Evolutionary conservation across 768 basidiomycete species (phyloP).

Genomic region (Suillus spraguei): DNA sequence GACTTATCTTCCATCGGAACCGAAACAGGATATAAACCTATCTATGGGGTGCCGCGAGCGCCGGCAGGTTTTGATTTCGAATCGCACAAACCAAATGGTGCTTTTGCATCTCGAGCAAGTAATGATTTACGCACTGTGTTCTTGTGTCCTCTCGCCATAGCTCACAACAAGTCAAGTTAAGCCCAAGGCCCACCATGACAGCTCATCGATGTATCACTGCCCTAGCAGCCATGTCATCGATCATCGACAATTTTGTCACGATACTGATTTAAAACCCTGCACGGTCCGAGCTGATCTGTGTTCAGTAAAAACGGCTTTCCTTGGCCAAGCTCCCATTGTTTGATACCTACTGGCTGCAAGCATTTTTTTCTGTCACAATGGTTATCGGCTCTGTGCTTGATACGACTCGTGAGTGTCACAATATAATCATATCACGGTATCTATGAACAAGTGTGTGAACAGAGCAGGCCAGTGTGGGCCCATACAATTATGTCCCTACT

Average conservation of each 20-base stretch:
- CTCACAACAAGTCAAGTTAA: not conserved
- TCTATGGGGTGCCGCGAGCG: not conserved
- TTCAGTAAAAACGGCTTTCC: not conserved
- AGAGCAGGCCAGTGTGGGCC: constrained; percentile 1
- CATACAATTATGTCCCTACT: constrained; percentile 45
- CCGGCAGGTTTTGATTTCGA: not conserved
- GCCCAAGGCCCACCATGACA: not conserved
- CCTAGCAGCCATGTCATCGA: not conserved
- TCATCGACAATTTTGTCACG: not conserved
- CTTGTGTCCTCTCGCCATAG: not conserved
- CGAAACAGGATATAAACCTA: too few species aligned
- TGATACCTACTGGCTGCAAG: not conserved
- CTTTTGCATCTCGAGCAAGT: not conserved
- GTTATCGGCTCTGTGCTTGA: not conserved
- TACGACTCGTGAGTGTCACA: not conserved
- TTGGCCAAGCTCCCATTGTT: not conserved
- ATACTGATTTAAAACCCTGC: not conserved
- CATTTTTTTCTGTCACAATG: not conserved
- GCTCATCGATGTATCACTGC: not conserved
- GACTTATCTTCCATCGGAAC: not conserved
- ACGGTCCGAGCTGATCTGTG: not conserved
- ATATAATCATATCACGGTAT: not conserved
- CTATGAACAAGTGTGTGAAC: not conserved
- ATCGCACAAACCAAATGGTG: not conserved
- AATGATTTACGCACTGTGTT: not conserved